These are phyloP conservation scores for Diaporthe batatas DNA, from an alignment of 2,329 filamentous ascomycete genomes.

Conservation along the genomic window DNA sequence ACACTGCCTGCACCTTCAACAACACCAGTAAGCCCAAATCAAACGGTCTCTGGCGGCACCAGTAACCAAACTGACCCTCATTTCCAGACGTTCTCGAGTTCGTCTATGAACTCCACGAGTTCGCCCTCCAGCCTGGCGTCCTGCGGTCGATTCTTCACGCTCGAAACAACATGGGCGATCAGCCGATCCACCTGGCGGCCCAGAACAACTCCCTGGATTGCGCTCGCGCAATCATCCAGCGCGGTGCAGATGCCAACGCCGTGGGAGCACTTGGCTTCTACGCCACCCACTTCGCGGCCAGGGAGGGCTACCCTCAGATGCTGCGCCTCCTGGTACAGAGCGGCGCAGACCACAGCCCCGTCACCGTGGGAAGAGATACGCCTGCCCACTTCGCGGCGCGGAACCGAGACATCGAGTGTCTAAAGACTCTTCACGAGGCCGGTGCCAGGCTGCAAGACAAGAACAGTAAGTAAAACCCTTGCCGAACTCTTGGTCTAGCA, in stretches of 20 bases:
- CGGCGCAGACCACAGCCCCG: not conserved
- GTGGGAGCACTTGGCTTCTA: not conserved
- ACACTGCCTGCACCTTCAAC: not conserved
- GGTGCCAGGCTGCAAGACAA: not conserved
- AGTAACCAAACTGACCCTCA: not conserved
- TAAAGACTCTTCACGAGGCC: not conserved
- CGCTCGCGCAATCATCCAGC: not conserved
- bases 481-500: not conserved
- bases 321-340: not conserved
- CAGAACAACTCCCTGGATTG: not conserved
- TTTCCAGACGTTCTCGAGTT: constrained; percentile 2
- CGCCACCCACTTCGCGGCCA: not conserved
- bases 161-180: not conserved
- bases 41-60: not conserved
- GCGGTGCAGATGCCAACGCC: not conserved
- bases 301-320: not conserved
- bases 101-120: not conserved
- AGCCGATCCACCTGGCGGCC: not conserved
- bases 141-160: not conserved
- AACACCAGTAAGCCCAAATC: not conserved
- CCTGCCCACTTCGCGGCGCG: not conserved
- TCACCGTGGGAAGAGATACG: not conserved
- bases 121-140: not conserved
- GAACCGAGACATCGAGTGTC: not conserved
- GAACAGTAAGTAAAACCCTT: constrained; percentile 3